phyloP scores from a whole-genome alignment of 371 early-diverging fungal species.

The Catenaria anguillulae region DNA sequence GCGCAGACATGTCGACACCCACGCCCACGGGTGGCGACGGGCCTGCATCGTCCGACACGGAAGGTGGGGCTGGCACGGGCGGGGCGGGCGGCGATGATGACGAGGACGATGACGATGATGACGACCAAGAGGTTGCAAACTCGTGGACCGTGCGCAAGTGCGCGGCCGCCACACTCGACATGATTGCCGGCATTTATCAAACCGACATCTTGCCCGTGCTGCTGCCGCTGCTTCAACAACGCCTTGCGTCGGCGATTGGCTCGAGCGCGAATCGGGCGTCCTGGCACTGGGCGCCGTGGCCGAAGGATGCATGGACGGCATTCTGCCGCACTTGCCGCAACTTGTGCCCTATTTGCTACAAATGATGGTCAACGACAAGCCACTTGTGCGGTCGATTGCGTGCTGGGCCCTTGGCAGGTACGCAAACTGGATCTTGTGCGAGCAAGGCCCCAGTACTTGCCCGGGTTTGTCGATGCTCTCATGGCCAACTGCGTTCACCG shows the following conservation, averaged over 20 bases:
- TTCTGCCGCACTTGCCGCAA: slow-evolving; percentile 72
- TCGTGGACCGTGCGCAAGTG: slow-evolving; percentile 97
- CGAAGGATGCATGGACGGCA: slow-evolving; percentile 76
- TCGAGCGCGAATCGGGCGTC: slow-evolving; percentile 81
- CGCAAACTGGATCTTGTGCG: slow-evolving; percentile 61
- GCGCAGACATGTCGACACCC: slow-evolving; percentile 13
- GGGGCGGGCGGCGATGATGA: too few species aligned
- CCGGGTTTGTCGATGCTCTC: slow-evolving; percentile 63
- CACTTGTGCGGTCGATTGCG: slow-evolving; percentile 86
- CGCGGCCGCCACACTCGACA: slow-evolving; percentile 87
- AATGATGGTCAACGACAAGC: slow-evolving; percentile 57
- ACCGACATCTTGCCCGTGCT: slow-evolving; percentile 60
- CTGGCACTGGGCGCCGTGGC: slow-evolving; percentile 93
- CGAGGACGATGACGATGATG: slow-evolving; percentile 68
- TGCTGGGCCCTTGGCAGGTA: slow-evolving; percentile 95
- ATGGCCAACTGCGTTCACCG: slow-evolving; percentile 40
- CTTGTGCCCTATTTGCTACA: slow-evolving; percentile 68
- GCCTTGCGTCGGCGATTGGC: slow-evolving; percentile 72
- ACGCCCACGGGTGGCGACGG: slow-evolving; percentile 25
- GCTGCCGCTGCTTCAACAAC: slow-evolving; percentile 69
- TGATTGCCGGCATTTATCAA: slow-evolving; percentile 71
- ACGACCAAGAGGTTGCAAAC: slow-evolving; percentile 70
- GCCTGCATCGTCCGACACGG: too few species aligned
- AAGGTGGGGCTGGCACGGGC: too few species aligned
- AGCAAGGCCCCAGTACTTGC: slow-evolving; percentile 41